Percentiles rank a stretch among this genome's conserved stretches.
Conservation (phyloP, 441 rosid genomes). For the Euphorbia corollata region DNA sequence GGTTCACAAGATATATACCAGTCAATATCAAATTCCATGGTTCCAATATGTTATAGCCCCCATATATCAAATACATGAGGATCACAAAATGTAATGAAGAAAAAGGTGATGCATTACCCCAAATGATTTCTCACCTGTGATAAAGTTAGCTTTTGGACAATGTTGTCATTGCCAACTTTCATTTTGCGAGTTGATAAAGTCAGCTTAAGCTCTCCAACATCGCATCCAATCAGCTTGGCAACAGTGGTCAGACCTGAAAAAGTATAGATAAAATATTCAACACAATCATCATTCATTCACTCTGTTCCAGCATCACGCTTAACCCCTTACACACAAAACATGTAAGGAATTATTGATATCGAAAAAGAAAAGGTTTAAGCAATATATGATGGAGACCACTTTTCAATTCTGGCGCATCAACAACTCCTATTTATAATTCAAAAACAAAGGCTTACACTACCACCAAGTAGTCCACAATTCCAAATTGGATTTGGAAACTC, state of each 20-base stretch:
- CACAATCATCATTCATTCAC: neutral
- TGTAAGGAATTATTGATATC: neutral
- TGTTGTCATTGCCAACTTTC: constrained; percentile 89
- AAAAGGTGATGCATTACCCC: neutral
- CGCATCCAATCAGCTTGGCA: constrained; percentile 80
- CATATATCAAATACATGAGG: neutral
- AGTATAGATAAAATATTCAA: constrained; percentile 16
- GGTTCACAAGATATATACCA: neutral
- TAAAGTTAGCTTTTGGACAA: constrained; percentile 77
- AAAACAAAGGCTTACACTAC: no score
- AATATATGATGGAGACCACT: no score
- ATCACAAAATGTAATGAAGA: neutral
- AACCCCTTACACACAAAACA: neutral
- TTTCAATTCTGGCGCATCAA: no score
- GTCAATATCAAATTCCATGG: neutral
- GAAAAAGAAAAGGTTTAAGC: neutral
- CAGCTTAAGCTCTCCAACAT: constrained; percentile 52
- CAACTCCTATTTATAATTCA: no score
- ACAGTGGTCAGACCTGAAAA: constrained; percentile 65
- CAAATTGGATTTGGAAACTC: no score
- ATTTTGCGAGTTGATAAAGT: constrained; percentile 87
- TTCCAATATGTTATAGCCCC: neutral
- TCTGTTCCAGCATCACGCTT: neutral
- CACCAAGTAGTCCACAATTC: no score
- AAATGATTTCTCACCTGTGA: constrained; percentile 57